Conservation (phyloP, 352 stramenopile species). For the Phytophthora sp. region DNA sequence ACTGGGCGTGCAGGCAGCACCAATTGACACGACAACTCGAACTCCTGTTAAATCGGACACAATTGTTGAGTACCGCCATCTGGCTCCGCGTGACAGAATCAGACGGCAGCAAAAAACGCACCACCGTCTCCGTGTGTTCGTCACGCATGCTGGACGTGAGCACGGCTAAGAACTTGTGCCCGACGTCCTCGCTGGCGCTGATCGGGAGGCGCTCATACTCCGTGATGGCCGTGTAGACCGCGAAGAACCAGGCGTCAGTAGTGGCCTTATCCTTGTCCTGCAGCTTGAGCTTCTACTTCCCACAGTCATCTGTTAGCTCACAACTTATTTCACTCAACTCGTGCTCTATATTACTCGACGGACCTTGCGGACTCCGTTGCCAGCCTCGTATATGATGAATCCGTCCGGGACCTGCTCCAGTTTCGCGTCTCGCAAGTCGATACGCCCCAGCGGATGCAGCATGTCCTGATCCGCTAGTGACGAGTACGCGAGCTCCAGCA, state of each 20-base stretch:
- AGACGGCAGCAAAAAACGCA: conserved; percentile 32
- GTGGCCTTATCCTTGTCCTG: conserved; percentile 81
- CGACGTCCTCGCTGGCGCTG: conserved; percentile 42
- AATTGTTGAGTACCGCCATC: conserved; percentile 17
- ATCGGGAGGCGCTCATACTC: conserved; percentile 61
- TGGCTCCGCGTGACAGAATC: conserved; percentile 6
- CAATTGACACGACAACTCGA: conserved; percentile 77
- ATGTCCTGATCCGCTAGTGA: conserved; percentile 78
- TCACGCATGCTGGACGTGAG: conserved; percentile 62
- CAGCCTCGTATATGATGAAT: conserved; percentile 74
- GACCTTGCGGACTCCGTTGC: conserved; percentile 49
- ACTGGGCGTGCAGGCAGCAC: conserved; percentile 52
- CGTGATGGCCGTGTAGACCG: conserved; percentile 76
- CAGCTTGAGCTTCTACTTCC: conserved; percentile 72
- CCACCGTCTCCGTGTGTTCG: conserved; percentile 62
- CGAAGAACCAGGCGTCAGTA: conserved; percentile 82
- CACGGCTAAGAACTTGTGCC: conserved; percentile 56
- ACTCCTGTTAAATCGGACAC: conserved; percentile 48
- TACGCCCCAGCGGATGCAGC: conserved; percentile 59
- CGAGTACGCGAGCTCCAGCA: conserved; percentile 72
- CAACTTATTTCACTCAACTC: conserved; percentile 2
- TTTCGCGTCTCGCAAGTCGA: conserved; percentile 64
- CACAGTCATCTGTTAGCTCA: conserved; percentile 10
- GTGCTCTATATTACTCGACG: background rate
- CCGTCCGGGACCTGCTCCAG: conserved; percentile 77